A percentile compares a stretch with the other conserved stretches of the same genome.
These are phyloP conservation scores for Geotrichum reessii DNA, from an alignment of 1,139 yeast genomes.

Conservation along the genomic window DNA sequence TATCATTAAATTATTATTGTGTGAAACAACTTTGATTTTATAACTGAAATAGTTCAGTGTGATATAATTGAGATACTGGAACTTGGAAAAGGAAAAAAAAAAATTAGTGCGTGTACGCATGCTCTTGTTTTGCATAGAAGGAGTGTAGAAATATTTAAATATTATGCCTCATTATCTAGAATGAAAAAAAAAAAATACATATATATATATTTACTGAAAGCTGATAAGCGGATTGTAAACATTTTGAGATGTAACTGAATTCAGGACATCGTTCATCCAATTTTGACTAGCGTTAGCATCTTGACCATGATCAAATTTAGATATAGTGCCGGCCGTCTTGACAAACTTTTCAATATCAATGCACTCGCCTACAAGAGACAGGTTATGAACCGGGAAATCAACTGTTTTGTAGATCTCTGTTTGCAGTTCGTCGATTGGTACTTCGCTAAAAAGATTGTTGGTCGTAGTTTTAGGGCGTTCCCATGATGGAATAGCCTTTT, in stretches of 20 bases:
- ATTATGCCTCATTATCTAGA: too few relatives aligned
- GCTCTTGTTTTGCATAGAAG: too few relatives aligned
- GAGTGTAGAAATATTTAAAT: too few relatives aligned
- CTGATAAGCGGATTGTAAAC: not conserved
- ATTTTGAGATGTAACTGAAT: not conserved
- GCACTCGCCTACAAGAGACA: constrained; percentile 4
- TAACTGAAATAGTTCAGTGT: too few relatives aligned
- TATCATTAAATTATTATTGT: too few relatives aligned
- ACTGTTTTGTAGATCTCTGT: not conserved
- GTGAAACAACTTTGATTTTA: too few relatives aligned
- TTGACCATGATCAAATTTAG: constrained; percentile 5
- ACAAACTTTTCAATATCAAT: not conserved
- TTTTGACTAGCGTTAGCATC: not conserved
- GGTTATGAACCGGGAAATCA: not conserved
- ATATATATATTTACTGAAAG: too few relatives aligned
- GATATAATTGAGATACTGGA: too few relatives aligned
- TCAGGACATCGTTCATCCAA: constrained; percentile 7
- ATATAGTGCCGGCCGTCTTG: constrained; percentile 1
- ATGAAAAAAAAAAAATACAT: too few relatives aligned
- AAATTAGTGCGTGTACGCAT: too few relatives aligned
- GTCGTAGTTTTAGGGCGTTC: not conserved
- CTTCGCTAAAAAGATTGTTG: not conserved
- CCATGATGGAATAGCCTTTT: constrained; percentile 4
- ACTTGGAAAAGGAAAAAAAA: too few relatives aligned
- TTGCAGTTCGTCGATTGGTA: not conserved